Evolutionary conservation across 208 protist species (phyloP), one percentile per base, ranked within the genome.

Genomic region (Strigomonas galati): DNA sequence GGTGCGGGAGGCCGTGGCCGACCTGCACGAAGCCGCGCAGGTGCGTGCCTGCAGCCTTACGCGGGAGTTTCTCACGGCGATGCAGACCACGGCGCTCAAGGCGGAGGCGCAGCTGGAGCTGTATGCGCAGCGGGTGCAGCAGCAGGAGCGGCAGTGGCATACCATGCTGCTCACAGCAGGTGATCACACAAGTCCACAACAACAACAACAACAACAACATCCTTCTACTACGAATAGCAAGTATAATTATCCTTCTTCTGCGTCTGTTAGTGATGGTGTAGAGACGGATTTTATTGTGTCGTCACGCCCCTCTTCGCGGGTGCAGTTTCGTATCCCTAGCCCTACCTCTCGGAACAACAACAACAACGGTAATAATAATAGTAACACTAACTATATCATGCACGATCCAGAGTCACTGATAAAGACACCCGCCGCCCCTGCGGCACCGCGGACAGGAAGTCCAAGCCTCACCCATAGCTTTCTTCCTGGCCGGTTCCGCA

Each of bases 71-170:
- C 21, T 89, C 52, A 62, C 76, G 4, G 74, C 72, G 5, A 69
- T 90, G 26, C 78, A 62, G 31, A 68, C 57, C 19, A 70, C 79
- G 6, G 84, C 73, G 0, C 40, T 85, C 31, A 78, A 80, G 43
- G 74, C 80, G 6, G 87, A 93, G 69, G 62, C 78, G 14, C 73
- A 84, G 59, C 72, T 82, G 44, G 68, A 87, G 57, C 68, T 75
- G 10, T 67, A 64, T 40, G 43, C 17, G 4, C 27, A 24, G 28
- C 27, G 48, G 3, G 40, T 28, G 17, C 32, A n/a, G 24, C 4
- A 31, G 58, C 55, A 43, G 24, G 32, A 43, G 24, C 21, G 48
- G 19, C 62, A 49, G 62, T 28, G 24, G 51, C 4, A 24, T 51
- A 24, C 28, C 10, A 6, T 48, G 15, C 30, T n/a, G 49, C 24